These are phyloP conservation scores for Santalum album DNA, from an alignment of 164 flowering plant species.

Conservation along the genomic window DNA sequence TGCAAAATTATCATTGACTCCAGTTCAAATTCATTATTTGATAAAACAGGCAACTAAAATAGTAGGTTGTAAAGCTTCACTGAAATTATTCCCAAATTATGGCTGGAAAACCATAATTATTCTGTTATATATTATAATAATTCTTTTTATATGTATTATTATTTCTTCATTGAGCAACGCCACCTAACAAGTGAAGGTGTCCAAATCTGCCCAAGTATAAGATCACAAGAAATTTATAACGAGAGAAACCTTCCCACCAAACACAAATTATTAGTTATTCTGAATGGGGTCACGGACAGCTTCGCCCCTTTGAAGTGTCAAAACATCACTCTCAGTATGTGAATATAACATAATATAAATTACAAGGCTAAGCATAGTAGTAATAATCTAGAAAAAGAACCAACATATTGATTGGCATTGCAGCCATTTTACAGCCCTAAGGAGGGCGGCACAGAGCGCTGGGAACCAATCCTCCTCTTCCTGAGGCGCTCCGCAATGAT, in stretches of 20 bases:
- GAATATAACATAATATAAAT: constrained; percentile 1
- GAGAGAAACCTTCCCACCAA: background rate
- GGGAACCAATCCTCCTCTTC: constrained; percentile 52
- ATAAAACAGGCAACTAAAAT: too few species aligned
- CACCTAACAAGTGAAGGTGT: too few species aligned
- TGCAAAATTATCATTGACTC: too few species aligned
- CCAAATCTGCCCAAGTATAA: too few species aligned
- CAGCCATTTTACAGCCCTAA: constrained; percentile 19
- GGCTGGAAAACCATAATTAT: too few species aligned
- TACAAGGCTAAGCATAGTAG: background rate
- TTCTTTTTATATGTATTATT: too few species aligned
- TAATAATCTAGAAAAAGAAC: constrained; percentile 9
- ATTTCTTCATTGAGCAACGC: too few species aligned
- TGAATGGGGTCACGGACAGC: constrained; percentile 7
- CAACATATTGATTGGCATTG: constrained; percentile 1
- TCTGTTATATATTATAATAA: too few species aligned
- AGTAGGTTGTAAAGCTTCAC: too few species aligned
- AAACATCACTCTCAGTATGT: constrained; percentile 5
- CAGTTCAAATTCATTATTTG: too few species aligned
- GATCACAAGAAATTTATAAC: too few species aligned
- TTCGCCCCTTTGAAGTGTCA: constrained; percentile 5
- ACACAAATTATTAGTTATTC: background rate
- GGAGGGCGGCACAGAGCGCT: constrained; percentile 20
- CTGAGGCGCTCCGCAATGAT: constrained; percentile 81
- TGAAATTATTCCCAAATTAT: too few species aligned